phyloP scores from a whole-genome alignment of 2,329 filamentous ascomycete genomes.

The Fusarium sp. region DNA sequence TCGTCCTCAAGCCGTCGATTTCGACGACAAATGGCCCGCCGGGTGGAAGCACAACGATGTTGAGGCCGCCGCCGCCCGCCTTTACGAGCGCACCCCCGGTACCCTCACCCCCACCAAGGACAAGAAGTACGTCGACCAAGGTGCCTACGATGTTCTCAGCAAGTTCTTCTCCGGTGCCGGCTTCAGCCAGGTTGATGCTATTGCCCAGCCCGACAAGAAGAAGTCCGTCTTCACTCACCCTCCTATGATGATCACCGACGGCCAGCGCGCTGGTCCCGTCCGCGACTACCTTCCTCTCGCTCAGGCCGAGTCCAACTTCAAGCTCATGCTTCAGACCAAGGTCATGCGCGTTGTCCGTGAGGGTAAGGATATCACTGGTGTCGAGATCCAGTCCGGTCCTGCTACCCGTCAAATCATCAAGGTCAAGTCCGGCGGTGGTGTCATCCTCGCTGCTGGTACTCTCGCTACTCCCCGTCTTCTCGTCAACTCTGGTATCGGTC shows the following conservation, averaged over 20 bases:
- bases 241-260: constrained; percentile 65
- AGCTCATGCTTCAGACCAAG: constrained; percentile 72
- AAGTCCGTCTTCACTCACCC: constrained; percentile 69
- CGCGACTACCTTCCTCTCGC: constrained; percentile 76
- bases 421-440: constrained; percentile 48
- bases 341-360: constrained; percentile 74
- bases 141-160: constrained; percentile 72
- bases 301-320: constrained; percentile 70
- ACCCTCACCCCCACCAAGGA: constrained; percentile 74
- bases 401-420: constrained; percentile 43
- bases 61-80: constrained; percentile 65
- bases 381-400: constrained; percentile 75
- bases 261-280: constrained; percentile 75
- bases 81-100: constrained; percentile 77
- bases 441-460: constrained; percentile 74
- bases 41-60: constrained; percentile 74
- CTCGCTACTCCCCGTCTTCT: constrained; percentile 78
- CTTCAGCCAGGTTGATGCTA: constrained; percentile 72
- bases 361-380: constrained; percentile 70
- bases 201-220: constrained; percentile 72
- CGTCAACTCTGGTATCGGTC: constrained; percentile 70
- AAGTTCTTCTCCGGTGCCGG: constrained; percentile 68
- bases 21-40: constrained; percentile 76
- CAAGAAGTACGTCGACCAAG: constrained; percentile 72
- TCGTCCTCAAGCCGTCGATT: constrained; percentile 73